Base-by-base conservation (phyloP, 1,139 yeast species). In the Magnusiomyces ingens region DNA sequence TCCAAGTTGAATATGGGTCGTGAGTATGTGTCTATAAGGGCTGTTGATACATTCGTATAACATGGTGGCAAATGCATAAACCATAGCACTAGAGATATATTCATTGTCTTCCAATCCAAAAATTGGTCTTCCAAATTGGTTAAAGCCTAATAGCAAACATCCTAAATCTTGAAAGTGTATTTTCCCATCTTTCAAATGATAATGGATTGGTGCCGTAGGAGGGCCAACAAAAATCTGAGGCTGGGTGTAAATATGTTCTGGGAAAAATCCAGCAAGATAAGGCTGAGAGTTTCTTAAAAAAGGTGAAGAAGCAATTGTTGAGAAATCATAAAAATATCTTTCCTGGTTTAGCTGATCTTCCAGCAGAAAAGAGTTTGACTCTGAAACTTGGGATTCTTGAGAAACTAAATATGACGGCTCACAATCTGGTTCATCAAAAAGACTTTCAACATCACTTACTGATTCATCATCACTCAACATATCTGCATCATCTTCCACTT, bases 21-120 rank as follows among this genome's bases (percentile, higher is more conserved):
- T 45, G 15, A 45, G n/a, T 10, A 11, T 8, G 4, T 45, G 11
- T 5, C 38, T 18, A 15, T 45, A 45, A 8, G 48, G 48, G 21
- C 48, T 45, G 38, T 45, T 45, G 38, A 45, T 29, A 17, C 48
- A 45, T 45, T 45, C 48, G 38, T 45, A 45, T 18, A 45, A 37
- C 48, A 45, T 45, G 5, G 48, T 45, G 3, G 48, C 48, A 45
- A 45, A 45, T 3, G 48, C 18, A 45, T 29, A 45, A n/a, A 45
- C 48, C 38, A 29, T 26, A 3, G 48, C 29, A 13, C 38, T 37
- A 19, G 48, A 13, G 4, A 45, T 32, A 19, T 45, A 45, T 29
- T 45, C 48, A 26, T 17, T 45, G 38, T 45, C 48, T 29, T 45
- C 38, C 2, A 45, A 8, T 10, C 48, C 48, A 26, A 22, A 36